Conservation (phyloP, 164 flowering plant species). For the Vitis rotundifolia region DNA sequence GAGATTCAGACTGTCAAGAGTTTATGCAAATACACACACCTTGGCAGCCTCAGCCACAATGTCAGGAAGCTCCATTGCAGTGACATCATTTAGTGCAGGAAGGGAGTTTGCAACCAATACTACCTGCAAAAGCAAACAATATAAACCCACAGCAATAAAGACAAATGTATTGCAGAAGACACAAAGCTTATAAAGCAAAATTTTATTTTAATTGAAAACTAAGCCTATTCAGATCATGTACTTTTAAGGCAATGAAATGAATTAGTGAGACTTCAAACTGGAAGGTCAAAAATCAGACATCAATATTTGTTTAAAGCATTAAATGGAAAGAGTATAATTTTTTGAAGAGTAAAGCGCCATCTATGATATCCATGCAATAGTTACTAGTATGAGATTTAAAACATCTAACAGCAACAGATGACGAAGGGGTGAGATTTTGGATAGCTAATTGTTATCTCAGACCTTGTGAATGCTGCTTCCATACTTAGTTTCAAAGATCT, state of each 20-base stretch:
- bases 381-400: background rate
- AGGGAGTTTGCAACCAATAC: slow-evolving; percentile 96
- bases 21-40: slow-evolving; percentile 39
- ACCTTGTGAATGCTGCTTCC: too few relatives aligned
- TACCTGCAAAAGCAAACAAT: slow-evolving; percentile 53
- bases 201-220: too few relatives aligned
- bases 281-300: background rate
- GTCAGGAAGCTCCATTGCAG: slow-evolving; percentile 97
- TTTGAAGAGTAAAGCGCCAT: too few relatives aligned
- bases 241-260: too few relatives aligned
- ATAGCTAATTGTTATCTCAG: too few relatives aligned
- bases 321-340: too few relatives aligned
- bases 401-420: background rate
- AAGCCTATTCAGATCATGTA: too few relatives aligned
- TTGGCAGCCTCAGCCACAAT: slow-evolving; percentile 99
- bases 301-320: background rate
- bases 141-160: too few relatives aligned
- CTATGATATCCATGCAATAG: background rate
- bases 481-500: too few relatives aligned
- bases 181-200: too few relatives aligned
- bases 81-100: slow-evolving; percentile 94
- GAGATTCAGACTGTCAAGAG: background rate
- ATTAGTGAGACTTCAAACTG: background rate
- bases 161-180: too few relatives aligned
- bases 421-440: too few relatives aligned